Evolutionary conservation across 78 protist species (phyloP).

Genomic region (Pigoraptor vietnamica): DNA sequence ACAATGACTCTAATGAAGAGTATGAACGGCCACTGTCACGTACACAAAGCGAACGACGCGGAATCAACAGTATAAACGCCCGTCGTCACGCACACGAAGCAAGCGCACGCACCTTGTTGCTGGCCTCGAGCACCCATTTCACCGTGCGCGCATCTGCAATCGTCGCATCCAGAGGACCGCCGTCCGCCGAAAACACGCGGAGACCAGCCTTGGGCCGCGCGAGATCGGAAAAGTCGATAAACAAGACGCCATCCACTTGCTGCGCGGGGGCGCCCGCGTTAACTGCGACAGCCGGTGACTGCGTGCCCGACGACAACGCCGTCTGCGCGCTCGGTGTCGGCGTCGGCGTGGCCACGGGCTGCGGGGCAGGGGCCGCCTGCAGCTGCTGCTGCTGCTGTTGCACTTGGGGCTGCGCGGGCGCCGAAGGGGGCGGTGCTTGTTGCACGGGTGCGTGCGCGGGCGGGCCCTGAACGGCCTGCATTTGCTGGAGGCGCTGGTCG

Average conservation of each 20-base stretch:
- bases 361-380: no score
- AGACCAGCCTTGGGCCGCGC: not conserved
- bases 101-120: not conserved
- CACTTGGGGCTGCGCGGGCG: no score
- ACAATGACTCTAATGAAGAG: not conserved
- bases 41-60: not conserved
- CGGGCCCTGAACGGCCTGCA: not conserved
- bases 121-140: not conserved
- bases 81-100: not conserved
- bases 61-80: not conserved
- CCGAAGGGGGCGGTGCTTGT: no score
- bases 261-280: not conserved
- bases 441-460: not conserved
- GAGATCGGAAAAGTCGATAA: not conserved
- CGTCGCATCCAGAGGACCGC: not conserved
- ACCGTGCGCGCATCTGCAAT: not conserved
- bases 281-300: not conserved
- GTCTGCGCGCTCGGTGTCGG: no score
- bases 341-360: no score
- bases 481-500: not conserved
- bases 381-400: no score
- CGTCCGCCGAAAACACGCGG: not conserved
- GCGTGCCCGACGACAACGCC: not conserved
- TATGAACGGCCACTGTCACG: not conserved
- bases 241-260: not conserved